Evolutionary conservation across 2,329 filamentous ascomycete genomes (phyloP), one percentile per base, ranked within the genome.

Genomic region (Colletotrichum neosansevieriae): DNA sequence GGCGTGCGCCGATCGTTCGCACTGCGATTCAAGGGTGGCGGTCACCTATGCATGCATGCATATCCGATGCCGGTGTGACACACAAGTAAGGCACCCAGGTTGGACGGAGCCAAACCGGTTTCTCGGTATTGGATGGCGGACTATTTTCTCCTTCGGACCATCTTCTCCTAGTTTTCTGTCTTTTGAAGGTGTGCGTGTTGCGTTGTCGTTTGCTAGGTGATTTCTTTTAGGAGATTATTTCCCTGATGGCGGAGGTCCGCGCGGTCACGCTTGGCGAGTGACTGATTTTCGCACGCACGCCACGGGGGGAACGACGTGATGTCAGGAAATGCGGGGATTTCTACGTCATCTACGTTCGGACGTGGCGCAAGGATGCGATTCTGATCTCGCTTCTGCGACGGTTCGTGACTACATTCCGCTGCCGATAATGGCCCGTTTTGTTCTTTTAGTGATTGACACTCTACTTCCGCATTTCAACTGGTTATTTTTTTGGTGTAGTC

Each of bases 261-360:
- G 65, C 66, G 61, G 50, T 49, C 40, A 29, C 32, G 21, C 66
- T 65, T 65, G 54, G 40, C 47, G 36, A n/a, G 12, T 9, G 29
- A 29, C 29, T 6, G 42, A 54, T 47, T 36, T 15, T 50, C 29
- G 45, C 36, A 66, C 65, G 61, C 47, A 62, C 65, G 61, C 47
- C 56, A 47, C 54, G 40, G 54, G 34, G 54, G 34, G 45, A 56
- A 21, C 12, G 5, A 40, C 34, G 45, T 56, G 38, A 32, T 59
- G 54, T 60, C 61, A 59, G 54, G 54, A 59, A 49, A 19, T 65
- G 49, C 62, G 54, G 65, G 49, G 47, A 59, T 29, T 29, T 21
- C 12, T 65, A 68, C 65, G 65, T 68, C 65, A 68, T 65, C 13
- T 24, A 24, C 47, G 62, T 32, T 36, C 15, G 42, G 38, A 32